phyloP scores from a whole-genome alignment of 2,329 filamentous ascomycete species.

The Trichoderma atroviride region DNA sequence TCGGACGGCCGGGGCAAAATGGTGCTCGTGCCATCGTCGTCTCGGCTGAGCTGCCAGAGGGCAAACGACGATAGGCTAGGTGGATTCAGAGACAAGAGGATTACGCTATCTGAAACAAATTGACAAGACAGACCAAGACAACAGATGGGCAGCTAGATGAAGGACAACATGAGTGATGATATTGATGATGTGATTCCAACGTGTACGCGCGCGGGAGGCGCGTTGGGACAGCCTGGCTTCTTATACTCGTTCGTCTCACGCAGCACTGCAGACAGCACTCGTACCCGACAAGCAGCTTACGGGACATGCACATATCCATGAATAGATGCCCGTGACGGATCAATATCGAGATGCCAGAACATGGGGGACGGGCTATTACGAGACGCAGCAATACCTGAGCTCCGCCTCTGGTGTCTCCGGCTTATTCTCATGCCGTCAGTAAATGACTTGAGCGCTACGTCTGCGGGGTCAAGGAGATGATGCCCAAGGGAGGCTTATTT shows the following conservation, averaged over 20 bases:
- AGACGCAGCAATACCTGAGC: background rate
- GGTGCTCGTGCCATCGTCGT: background rate
- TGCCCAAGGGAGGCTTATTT: background rate
- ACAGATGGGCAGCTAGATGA: background rate
- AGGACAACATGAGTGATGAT: background rate
- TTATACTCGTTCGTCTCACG: constrained; percentile 2
- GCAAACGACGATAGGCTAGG: background rate
- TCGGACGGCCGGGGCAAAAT: background rate
- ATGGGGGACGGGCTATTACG: background rate
- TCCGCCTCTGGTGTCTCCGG: background rate
- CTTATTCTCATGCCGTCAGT: constrained; percentile 3
- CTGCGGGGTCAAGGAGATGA: background rate
- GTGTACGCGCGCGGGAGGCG: background rate
- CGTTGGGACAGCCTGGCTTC: constrained; percentile 11
- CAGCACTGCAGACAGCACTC: background rate
- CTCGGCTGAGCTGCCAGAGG: background rate
- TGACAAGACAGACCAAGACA: background rate
- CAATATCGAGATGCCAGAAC: background rate
- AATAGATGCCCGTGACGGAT: background rate
- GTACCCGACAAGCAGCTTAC: background rate
- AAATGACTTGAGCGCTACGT: background rate
- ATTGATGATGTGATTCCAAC: background rate
- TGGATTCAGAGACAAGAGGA: background rate
- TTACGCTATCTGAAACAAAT: background rate
- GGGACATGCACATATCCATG: background rate